These are phyloP conservation scores for Saxispiralis lemnorum DNA, from an alignment of 495 filamentous ascomycete genomes.

Conservation along the genomic window DNA sequence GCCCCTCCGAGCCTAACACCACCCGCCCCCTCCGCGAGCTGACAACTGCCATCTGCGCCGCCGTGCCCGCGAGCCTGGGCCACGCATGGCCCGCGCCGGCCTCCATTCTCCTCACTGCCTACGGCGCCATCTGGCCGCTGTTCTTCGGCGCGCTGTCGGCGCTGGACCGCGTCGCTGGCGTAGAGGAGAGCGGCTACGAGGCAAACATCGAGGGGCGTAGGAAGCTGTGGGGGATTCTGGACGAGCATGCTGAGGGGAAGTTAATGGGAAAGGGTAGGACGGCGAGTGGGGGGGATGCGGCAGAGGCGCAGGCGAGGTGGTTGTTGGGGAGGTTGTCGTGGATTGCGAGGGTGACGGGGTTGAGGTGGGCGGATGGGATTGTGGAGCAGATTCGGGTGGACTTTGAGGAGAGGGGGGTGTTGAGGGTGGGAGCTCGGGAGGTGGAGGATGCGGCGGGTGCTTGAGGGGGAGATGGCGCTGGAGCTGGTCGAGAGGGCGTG, in stretches of 20 bases:
- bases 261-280: neutral
- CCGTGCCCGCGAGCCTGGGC: slow-evolving; percentile 5
- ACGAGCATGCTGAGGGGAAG: neutral
- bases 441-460: too few relatives aligned
- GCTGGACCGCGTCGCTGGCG: slow-evolving; percentile 7
- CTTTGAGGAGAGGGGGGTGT: too few relatives aligned
- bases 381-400: neutral
- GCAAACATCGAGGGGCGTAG: too few relatives aligned
- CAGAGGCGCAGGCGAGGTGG: slow-evolving; percentile 10
- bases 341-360: slow-evolving; percentile 5
- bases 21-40: too few relatives aligned
- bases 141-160: slow-evolving; percentile 15
- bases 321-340: slow-evolving; percentile 7
- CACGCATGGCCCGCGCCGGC: slow-evolving; percentile 1
- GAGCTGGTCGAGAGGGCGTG: too few relatives aligned
- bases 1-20: too few relatives aligned
- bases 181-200: too few relatives aligned
- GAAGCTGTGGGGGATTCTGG: too few relatives aligned
- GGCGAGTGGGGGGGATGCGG: neutral
- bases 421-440: too few relatives aligned
- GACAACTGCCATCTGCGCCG: slow-evolving; percentile 8
- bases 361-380: slow-evolving; percentile 13
- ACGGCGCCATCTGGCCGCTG: slow-evolving; percentile 11
- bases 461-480: too few relatives aligned
- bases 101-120: slow-evolving; percentile 6